A percentile compares a stretch with the other conserved stretches of the same genome.
phyloP scores from a whole-genome alignment of 306 rosid genomes.

The Potentilla sterilis region DNA sequence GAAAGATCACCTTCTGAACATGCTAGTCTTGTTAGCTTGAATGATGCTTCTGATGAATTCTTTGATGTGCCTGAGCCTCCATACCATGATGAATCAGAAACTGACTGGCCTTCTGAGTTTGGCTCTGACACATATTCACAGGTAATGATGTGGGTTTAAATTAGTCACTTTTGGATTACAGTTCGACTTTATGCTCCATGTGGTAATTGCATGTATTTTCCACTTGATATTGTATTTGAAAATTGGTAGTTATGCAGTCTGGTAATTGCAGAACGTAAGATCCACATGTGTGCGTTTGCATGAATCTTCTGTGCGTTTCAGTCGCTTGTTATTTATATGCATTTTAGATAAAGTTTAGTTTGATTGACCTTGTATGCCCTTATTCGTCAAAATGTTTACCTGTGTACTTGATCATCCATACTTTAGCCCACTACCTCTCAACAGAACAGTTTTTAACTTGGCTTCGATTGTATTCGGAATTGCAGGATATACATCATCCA shows the following conservation, averaged over 20 bases:
- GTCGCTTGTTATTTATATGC: neutral
- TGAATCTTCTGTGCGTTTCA: neutral
- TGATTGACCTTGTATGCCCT: neutral
- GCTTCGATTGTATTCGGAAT: neutral
- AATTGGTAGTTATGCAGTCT: neutral
- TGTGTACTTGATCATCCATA: neutral
- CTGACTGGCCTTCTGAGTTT: conserved; percentile 50
- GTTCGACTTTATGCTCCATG: neutral
- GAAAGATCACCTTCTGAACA: conserved; percentile 38
- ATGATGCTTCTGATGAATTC: conserved; percentile 69
- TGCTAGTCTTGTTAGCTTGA: conserved; percentile 57
- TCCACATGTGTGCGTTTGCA: neutral
- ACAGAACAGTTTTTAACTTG: conserved; percentile 4
- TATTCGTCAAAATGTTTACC: neutral
- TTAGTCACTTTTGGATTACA: neutral
- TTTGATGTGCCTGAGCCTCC: conserved; percentile 82
- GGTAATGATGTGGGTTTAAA: conserved; percentile 35
- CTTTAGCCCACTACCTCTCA: neutral
- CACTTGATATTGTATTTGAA: neutral
- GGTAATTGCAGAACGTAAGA: too few species aligned
- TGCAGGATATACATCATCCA: conserved; percentile 45
- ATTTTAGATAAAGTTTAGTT: neutral
- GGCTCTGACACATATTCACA: conserved; percentile 33
- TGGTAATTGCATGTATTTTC: neutral
- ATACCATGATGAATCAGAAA: conserved; percentile 43